Conservation (phyloP, 768 basidiomycete species). For the Kockovaella imperatae region DNA sequence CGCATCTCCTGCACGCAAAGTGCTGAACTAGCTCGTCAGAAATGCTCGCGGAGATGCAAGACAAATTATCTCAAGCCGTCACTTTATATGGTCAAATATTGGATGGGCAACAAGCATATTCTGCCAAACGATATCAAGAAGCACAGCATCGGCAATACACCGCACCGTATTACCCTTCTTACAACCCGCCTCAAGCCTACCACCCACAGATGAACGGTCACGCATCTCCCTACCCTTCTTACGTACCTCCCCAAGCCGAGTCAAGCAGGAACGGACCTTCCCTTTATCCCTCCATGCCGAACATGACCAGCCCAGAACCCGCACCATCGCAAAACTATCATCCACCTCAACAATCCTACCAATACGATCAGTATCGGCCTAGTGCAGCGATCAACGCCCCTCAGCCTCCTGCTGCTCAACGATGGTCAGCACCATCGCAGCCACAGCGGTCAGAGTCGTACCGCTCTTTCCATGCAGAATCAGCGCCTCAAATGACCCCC, state of each 20-base stretch:
- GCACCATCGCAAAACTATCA: conserved; percentile 28
- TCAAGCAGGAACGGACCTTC: conserved; percentile 12
- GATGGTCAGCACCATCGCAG: neutral
- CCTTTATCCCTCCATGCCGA: conserved; percentile 34
- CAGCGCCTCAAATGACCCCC: conserved; percentile 21
- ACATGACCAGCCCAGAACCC: conserved; percentile 27
- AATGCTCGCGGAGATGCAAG: conserved; percentile 85
- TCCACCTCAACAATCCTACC: conserved; percentile 24
- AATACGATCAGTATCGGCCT: neutral
- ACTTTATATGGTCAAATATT: conserved; percentile 82
- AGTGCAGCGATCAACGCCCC: no score
- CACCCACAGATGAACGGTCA: conserved; percentile 2
- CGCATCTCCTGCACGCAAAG: neutral
- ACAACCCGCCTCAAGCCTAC: conserved; percentile 11
- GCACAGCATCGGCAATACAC: conserved; percentile 31
- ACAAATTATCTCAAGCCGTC: conserved; percentile 84
- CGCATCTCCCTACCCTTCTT: conserved; percentile 6
- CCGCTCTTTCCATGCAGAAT: conserved; percentile 19
- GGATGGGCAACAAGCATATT: conserved; percentile 60
- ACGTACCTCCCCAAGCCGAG: conserved; percentile 11
- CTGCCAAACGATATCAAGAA: conserved; percentile 31
- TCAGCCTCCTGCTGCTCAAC: neutral
- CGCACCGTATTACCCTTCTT: conserved; percentile 28
- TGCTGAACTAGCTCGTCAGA: conserved; percentile 50
- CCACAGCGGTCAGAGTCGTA: neutral